A percentile compares a stretch with the other conserved stretches of the same genome.
Conservation (phyloP, 225 moss, liverwort and hornwort genomes). For the Polytrichum formosum region DNA sequence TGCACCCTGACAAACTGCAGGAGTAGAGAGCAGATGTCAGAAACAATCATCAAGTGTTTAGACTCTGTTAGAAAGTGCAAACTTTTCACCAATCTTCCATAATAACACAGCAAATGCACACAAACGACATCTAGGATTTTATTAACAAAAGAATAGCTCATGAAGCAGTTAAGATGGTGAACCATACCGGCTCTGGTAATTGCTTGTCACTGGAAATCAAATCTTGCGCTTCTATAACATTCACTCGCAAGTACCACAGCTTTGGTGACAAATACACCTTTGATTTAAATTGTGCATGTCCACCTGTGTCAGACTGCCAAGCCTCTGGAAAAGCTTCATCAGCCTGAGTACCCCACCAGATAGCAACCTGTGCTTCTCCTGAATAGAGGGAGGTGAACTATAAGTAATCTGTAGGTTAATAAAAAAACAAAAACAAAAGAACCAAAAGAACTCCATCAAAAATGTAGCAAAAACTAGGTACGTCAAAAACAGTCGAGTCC, state of each 20-base stretch:
- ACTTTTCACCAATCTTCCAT: no score
- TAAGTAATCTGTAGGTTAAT: no score
- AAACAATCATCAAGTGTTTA: no score
- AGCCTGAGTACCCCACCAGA: slow-evolving; percentile 98
- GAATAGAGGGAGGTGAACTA: neutral
- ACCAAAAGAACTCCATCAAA: no score
- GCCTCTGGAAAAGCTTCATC: slow-evolving; percentile 97
- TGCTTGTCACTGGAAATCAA: slow-evolving; percentile 48
- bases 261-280: slow-evolving; percentile 94
- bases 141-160: no score
- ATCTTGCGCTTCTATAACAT: slow-evolving; percentile 90
- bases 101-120: no score
- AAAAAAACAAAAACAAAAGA: no score
- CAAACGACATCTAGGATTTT: no score
- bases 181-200: slow-evolving; percentile 53
- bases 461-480: no score
- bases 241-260: slow-evolving; percentile 87
- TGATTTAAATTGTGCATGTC: slow-evolving; percentile 79
- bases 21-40: no score
- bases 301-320: slow-evolving; percentile 95
- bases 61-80: no score
- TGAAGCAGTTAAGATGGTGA: neutral
- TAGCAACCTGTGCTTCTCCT: slow-evolving; percentile 91
- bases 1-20: slow-evolving; percentile 68
- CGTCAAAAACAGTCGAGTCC: no score